These are phyloP conservation scores for thale cress (Arabidopsis thaliana) DNA, from an alignment of 345 rosid species.

Conservation along the genomic window TAIR10.1 NC_003074.8:1684001-1684500, in stretches of 20 bases:
- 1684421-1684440: slow-evolving; percentile 6
- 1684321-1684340: slow-evolving; percentile 50
- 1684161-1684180: neutral
- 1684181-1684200: slow-evolving; percentile 7
- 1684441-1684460: slow-evolving; percentile 26
- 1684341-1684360: slow-evolving; percentile 3
- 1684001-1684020: slow-evolving; percentile 4
- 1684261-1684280: slow-evolving; percentile 76
- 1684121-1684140: neutral
- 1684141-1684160: neutral
- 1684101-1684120: neutral
- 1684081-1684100: neutral
- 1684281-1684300: slow-evolving; percentile 79
- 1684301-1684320: slow-evolving; percentile 90
- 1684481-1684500: slow-evolving; percentile 35
- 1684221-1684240: neutral
- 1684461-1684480: slow-evolving; percentile 31
- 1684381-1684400: slow-evolving; percentile 6
- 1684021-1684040: slow-evolving; percentile 11
- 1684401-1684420: slow-evolving; percentile 3
- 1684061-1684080: neutral
- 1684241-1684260: slow-evolving; percentile 87
- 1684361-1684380: neutral
- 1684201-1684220: slow-evolving; percentile 11
- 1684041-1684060: slow-evolving; percentile 1